Evolutionary conservation across 1,284 basidiomycete genomes (phyloP).

Genomic region (Paramarasmius palmivorus): DNA sequence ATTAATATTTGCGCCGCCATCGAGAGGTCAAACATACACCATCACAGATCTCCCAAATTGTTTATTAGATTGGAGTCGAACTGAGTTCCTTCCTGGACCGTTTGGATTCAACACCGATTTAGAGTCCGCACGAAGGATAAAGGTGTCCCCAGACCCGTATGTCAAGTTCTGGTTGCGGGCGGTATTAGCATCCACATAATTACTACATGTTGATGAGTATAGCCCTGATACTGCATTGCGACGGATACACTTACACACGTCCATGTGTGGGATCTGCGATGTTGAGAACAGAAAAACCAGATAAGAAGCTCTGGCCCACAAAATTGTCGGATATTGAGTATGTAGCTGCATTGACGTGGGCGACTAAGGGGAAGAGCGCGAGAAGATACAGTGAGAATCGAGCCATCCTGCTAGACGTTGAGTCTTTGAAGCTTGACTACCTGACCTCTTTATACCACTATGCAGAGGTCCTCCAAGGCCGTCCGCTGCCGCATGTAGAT

Average conservation of each 20-base stretch:
- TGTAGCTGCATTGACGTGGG: not conserved
- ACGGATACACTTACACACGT: not conserved
- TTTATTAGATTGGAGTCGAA: constrained; percentile 46
- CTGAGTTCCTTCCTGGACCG: constrained; percentile 48
- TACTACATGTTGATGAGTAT: too few relatives aligned
- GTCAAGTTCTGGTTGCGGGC: constrained; percentile 36
- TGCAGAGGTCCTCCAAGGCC: not conserved
- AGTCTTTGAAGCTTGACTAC: not conserved
- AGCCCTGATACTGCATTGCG: too few relatives aligned
- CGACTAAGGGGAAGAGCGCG: not conserved
- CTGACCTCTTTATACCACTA: not conserved
- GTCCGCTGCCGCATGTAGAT: too few relatives aligned
- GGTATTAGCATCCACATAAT: constrained; percentile 38
- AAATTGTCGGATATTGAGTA: not conserved
- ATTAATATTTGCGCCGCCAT: too few relatives aligned
- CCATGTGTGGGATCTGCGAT: not conserved
- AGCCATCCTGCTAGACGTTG: not conserved
- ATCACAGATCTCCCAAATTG: constrained; percentile 41
- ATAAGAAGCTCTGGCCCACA: not conserved
- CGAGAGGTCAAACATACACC: constrained; percentile 43
- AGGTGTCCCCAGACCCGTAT: constrained; percentile 31
- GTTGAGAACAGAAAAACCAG: not conserved
- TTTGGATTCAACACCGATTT: constrained; percentile 41
- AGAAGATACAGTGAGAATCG: not conserved
- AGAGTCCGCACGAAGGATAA: constrained; percentile 44